Base-by-base conservation (phyloP, 1,139 yeast genomes). In the Magnusiomyces tetraspermus region DNA sequence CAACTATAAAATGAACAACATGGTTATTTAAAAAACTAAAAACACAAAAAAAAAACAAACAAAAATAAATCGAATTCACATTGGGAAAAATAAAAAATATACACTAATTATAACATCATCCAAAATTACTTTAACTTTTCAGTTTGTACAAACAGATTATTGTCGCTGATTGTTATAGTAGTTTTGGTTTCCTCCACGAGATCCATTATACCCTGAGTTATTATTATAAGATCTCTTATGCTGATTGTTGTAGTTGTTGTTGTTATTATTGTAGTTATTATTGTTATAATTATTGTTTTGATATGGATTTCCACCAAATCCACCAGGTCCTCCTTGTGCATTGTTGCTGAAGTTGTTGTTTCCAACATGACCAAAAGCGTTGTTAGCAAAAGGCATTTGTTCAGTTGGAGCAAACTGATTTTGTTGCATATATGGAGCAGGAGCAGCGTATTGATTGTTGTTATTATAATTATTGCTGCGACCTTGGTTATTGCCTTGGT, bases 231-330 rank as follows among this genome's bases (percentile, higher is more conserved):
- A 28, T 8, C 17, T 36, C 17, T n/a, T 17, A 5, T 36, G 40
- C 15, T 22, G 33, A 11, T 28, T 24, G 13, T 43, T 43, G 13
- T 33, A 15, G 2, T 36, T 23, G 38, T 49, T 49, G 44, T 47
- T 43, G 31, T 53, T 50, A 51, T 53, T 55, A 26, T 49, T 42
- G 26, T 52, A 51, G n/a, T 57, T 51, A 44, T 52, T 17, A 49
- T 54, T 52, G 42, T 45, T 40, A 31, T 41, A 33, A 36, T 43
- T 37, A 22, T 38, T 36, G 15, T 19, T 23, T 11, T 37, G 36
- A 30, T 30, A 17, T 15, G 46, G 36, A 23, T 43, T 43, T 13
- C 33, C 46, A 19, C 33, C 23, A 26, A 8, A 10, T 6, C 15
- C 15, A n/a, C 19, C 19, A 8, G 5, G 8, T 13, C 22, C 22